These are phyloP conservation scores for Penicillium herquei DNA, from an alignment of 495 filamentous ascomycete genomes.

Conservation along the genomic window DNA sequence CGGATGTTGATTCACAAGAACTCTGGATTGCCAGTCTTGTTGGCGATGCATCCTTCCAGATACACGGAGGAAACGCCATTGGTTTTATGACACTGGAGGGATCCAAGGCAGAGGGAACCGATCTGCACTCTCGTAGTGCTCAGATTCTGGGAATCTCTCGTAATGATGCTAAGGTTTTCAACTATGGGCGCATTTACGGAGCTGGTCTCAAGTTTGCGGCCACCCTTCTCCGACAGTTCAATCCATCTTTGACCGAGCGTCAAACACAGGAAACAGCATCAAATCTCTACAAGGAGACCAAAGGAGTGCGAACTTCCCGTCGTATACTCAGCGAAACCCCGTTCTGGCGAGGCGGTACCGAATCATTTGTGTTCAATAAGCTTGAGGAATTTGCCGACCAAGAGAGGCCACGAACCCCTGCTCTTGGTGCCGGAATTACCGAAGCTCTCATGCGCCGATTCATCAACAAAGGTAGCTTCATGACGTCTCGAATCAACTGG, in stretches of 20 bases:
- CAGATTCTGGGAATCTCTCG: conserved; percentile 87
- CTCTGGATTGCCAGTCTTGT: conserved; percentile 97
- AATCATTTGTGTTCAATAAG: conserved; percentile 97
- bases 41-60: conserved; percentile 87
- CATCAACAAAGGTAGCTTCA: conserved; percentile 85
- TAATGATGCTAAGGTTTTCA: conserved; percentile 96
- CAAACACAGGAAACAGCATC: conserved; percentile 72
- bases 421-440: conserved; percentile 94
- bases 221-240: conserved; percentile 88
- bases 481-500: conserved; percentile 98
- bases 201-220: conserved; percentile 92
- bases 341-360: conserved; percentile 96
- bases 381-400: conserved; percentile 97
- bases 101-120: conserved; percentile 88
- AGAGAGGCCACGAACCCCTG: conserved; percentile 84
- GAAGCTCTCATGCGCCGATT: conserved; percentile 87
- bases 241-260: conserved; percentile 72
- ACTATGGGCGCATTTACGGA: conserved; percentile 97
- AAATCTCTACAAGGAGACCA: conserved; percentile 84
- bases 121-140: conserved; percentile 93
- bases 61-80: conserved; percentile 94
- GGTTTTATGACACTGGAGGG: conserved; percentile 99
- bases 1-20: conserved; percentile 98
- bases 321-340: conserved; percentile 65
- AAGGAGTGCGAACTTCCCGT: conserved; percentile 74